These are phyloP conservation scores for Fusarium robinianum DNA, from an alignment of 2,329 filamentous ascomycete genomes.

Conservation along the genomic window DNA sequence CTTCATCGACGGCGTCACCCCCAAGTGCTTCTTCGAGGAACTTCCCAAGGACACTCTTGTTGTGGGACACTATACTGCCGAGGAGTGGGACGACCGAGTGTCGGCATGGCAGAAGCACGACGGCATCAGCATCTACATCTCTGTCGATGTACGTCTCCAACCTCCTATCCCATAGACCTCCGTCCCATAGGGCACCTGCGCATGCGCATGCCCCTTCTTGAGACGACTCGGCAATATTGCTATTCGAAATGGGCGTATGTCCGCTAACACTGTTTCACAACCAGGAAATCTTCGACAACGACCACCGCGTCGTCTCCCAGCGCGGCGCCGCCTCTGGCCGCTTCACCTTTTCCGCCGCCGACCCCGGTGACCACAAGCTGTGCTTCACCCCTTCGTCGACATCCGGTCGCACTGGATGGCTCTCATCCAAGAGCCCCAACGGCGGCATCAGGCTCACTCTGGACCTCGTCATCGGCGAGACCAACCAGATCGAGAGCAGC, in stretches of 20 bases:
- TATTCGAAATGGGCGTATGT: no score
- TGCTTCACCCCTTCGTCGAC: conserved; percentile 88
- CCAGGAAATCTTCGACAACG: conserved; percentile 94
- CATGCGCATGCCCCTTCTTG: conserved; percentile 4
- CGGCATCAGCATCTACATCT: conserved; percentile 83
- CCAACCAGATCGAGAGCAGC: conserved; percentile 87
- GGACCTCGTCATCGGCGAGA: conserved; percentile 93
- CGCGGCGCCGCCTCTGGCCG: conserved; percentile 75
- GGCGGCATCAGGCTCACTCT: conserved; percentile 83
- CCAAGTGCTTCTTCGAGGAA: conserved; percentile 98
- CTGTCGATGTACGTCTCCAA: conserved; percentile 71
- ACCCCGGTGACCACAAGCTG: conserved; percentile 92
- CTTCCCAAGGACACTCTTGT: conserved; percentile 96
- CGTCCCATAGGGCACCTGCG: conserved; percentile 1
- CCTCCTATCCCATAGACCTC: background rate
- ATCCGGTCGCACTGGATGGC: conserved; percentile 71
- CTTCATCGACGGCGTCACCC: conserved; percentile 82
- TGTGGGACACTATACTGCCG: conserved; percentile 86
- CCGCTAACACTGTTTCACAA: conserved; percentile 18
- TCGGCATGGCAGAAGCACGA: conserved; percentile 73
- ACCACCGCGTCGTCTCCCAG: conserved; percentile 93
- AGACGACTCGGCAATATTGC: no score
- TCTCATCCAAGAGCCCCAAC: conserved; percentile 65
- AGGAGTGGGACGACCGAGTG: conserved; percentile 76
- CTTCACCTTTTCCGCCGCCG: conserved; percentile 95